Evolutionary conservation across 176 grass and related monocot species (phyloP).

Genomic region (Melocanna baccifera): DNA sequence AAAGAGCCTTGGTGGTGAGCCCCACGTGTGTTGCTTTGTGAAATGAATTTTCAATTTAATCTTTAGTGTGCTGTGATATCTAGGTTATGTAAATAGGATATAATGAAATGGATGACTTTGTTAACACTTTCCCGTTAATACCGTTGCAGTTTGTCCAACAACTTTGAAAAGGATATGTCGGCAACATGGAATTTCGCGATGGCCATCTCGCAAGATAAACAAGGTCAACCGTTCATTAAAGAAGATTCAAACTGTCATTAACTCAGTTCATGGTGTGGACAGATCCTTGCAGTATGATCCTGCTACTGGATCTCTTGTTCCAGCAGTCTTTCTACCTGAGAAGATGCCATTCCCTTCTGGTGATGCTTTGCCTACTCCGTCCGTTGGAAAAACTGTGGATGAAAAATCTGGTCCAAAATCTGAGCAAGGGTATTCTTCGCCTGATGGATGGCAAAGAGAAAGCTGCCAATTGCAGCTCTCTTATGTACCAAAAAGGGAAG

Average conservation of each 20-base stretch:
- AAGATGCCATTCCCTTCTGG: slow-evolving; percentile 18
- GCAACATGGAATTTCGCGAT: slow-evolving; percentile 86
- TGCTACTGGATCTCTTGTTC: slow-evolving; percentile 66
- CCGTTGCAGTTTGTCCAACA: slow-evolving; percentile 84
- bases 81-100: not conserved
- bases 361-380: slow-evolving; percentile 33
- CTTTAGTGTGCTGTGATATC: slow-evolving; percentile 9
- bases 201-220: slow-evolving; percentile 99
- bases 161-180: slow-evolving; percentile 96
- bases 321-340: slow-evolving; percentile 46
- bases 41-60: not conserved
- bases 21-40: not conserved
- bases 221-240: slow-evolving; percentile 93
- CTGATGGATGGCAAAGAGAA: slow-evolving; percentile 34
- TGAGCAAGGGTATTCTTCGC: slow-evolving; percentile 36
- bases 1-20: slow-evolving; percentile 78
- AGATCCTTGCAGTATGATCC: slow-evolving; percentile 82
- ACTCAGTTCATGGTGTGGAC: slow-evolving; percentile 77
- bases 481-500: slow-evolving; percentile 23
- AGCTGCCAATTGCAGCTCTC: slow-evolving; percentile 12
- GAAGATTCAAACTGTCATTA: slow-evolving; percentile 95
- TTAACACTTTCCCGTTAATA: slow-evolving; percentile 33
- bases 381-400: slow-evolving; percentile 22
- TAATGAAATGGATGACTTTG: not conserved
- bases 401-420: slow-evolving; percentile 40